These are phyloP conservation scores for Entoloma clypeatum DNA, from an alignment of 1,284 basidiomycete species.

Conservation along the genomic window DNA sequence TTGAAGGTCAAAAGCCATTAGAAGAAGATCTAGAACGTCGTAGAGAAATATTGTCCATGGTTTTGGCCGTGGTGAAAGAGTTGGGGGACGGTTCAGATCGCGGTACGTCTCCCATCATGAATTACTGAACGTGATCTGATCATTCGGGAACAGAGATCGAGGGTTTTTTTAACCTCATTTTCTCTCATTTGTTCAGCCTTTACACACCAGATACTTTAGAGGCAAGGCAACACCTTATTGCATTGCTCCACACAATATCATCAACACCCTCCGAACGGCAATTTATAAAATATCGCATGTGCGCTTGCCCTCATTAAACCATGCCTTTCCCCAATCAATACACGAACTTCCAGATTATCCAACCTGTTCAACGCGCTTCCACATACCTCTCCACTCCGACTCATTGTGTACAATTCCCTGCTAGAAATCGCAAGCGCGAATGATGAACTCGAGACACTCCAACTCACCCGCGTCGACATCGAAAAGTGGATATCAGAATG, in stretches of 20 bases:
- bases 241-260: slow-evolving; percentile 54
- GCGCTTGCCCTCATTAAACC: slow-evolving; percentile 23
- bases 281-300: slow-evolving; percentile 70
- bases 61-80: slow-evolving; percentile 58
- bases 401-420: slow-evolving; percentile 64
- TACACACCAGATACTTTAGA: slow-evolving; percentile 54
- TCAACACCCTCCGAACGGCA: slow-evolving; percentile 49
- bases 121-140: slow-evolving; percentile 6
- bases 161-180: slow-evolving; percentile 83
- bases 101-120: slow-evolving; percentile 42
- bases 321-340: slow-evolving; percentile 3
- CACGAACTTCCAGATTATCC: slow-evolving; percentile 55
- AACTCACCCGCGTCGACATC: slow-evolving; percentile 59
- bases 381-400: slow-evolving; percentile 62
- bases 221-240: slow-evolving; percentile 44
- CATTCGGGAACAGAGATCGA: slow-evolving; percentile 59
- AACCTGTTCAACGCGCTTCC: slow-evolving; percentile 87
- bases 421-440: slow-evolving; percentile 63
- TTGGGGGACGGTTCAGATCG: slow-evolving; percentile 72
- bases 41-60: slow-evolving; percentile 52
- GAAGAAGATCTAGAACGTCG: slow-evolving; percentile 50
- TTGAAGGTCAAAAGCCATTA: slow-evolving; percentile 51
- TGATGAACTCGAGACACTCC: slow-evolving; percentile 67
- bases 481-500: slow-evolving; percentile 78
- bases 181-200: slow-evolving; percentile 62